Evolutionary conservation across 768 basidiomycete species (phyloP).

Genomic region (Leucogyrophana mollusca): DNA sequence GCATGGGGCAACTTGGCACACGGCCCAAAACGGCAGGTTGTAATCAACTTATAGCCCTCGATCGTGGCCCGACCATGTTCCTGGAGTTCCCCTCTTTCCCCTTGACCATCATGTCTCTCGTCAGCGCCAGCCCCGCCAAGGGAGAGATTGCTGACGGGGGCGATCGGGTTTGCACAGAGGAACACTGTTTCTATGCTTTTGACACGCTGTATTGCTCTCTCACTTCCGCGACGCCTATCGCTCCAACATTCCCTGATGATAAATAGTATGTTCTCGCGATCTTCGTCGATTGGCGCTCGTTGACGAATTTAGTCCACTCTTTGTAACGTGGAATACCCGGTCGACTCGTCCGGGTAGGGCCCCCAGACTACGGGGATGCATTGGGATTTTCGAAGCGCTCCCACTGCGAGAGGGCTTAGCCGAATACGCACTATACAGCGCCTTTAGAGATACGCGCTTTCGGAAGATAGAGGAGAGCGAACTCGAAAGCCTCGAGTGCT

Average conservation of each 20-base stretch:
- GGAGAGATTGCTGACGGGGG: constrained; percentile 38
- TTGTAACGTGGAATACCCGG: constrained; percentile 93
- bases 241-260: constrained; percentile 65
- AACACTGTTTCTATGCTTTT: constrained; percentile 83
- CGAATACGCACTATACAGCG: constrained; percentile 91
- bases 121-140: constrained; percentile 49
- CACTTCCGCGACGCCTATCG: constrained; percentile 48
- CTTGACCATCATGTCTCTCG: constrained; percentile 49
- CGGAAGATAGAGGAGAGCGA: constrained; percentile 74
- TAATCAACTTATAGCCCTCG: neutral
- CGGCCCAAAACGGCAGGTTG: constrained; percentile 26
- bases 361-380: constrained; percentile 83
- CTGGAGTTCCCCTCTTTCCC: constrained; percentile 15
- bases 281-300: neutral
- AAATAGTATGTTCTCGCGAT: constrained; percentile 61
- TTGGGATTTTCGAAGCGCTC: constrained; percentile 86
- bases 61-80: no score
- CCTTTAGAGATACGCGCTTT: constrained; percentile 88
- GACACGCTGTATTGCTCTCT: constrained; percentile 81
- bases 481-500: constrained; percentile 80
- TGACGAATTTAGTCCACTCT: constrained; percentile 59
- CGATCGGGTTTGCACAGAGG: constrained; percentile 54
- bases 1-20: constrained; percentile 9
- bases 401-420: constrained; percentile 72
- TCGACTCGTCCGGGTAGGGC: constrained; percentile 57